Conservation (phyloP, 192 early-diverging fungal genomes). For the Mortierella hygrophila region DNA sequence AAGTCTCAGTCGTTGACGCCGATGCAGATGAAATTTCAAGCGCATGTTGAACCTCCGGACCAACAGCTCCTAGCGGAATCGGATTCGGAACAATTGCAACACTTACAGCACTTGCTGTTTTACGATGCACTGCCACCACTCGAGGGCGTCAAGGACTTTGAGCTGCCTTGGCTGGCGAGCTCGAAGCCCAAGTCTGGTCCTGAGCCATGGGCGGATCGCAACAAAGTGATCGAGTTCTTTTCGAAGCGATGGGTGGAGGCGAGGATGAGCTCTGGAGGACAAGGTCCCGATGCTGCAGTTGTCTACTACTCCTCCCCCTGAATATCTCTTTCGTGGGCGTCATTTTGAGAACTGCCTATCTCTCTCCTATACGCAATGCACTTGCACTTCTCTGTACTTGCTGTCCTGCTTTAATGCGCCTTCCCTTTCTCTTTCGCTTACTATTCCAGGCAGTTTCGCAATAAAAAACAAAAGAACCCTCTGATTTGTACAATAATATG, state of each 20-base stretch:
- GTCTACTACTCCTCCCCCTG: not conserved
- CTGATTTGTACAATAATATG: not conserved
- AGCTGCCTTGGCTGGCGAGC: not conserved
- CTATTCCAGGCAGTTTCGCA: not conserved
- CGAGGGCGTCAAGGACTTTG: not conserved
- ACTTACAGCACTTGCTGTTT: no score
- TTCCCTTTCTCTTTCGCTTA: not conserved
- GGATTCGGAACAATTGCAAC: no score
- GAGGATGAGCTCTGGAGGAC: not conserved
- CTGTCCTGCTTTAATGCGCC: not conserved
- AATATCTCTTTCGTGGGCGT: not conserved
- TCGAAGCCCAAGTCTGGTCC: not conserved
- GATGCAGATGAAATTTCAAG: not conserved
- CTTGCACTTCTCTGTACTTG: not conserved
- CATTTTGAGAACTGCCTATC: not conserved
- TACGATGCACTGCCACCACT: no score
- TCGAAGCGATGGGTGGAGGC: not conserved
- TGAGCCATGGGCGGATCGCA: not conserved
- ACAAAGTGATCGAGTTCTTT: conserved; percentile 1
- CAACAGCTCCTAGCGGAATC: not conserved
- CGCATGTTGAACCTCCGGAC: not conserved
- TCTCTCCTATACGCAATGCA: not conserved
- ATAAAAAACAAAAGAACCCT: not conserved
- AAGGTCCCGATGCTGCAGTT: not conserved
- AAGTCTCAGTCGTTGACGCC: not conserved